Conservation (phyloP, 2,329 filamentous ascomycete species). For the Fusarium phyllophilum region DNA sequence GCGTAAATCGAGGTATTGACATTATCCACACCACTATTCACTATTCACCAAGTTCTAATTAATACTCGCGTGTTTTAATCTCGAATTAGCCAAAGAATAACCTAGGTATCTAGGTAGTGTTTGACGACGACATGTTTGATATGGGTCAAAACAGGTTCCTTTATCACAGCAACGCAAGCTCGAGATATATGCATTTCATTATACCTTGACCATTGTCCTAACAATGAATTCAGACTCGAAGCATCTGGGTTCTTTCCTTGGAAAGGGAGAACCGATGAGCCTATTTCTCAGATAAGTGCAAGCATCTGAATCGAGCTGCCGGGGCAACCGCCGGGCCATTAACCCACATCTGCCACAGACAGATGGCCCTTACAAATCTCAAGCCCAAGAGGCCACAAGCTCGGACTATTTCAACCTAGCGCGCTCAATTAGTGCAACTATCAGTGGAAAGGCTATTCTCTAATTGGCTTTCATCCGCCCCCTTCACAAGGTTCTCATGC, state of each 20-base stretch:
- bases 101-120: neutral
- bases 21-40: neutral
- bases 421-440: slow-evolving; percentile 18
- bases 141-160: neutral
- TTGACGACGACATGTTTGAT: neutral
- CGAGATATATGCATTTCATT: neutral
- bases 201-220: neutral
- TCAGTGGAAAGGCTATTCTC: slow-evolving; percentile 1
- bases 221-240: slow-evolving; percentile 1
- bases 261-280: neutral
- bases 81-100: slow-evolving; percentile 1
- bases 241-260: slow-evolving; percentile 19
- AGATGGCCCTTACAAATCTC: slow-evolving; percentile 13
- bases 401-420: slow-evolving; percentile 25
- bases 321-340: slow-evolving; percentile 31
- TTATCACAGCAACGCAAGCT: neutral
- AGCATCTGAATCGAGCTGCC: slow-evolving; percentile 31
- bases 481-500: slow-evolving; percentile 24
- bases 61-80: neutral
- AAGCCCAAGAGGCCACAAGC: slow-evolving; percentile 27
- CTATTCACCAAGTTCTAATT: neutral
- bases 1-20: neutral
- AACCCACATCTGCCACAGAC: slow-evolving; percentile 13
- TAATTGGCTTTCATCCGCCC: slow-evolving; percentile 28
- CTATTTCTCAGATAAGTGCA: slow-evolving; percentile 13